phyloP scores from a whole-genome alignment of 2,329 filamentous ascomycete genomes.

The Aspergillus transmontanensis region DNA sequence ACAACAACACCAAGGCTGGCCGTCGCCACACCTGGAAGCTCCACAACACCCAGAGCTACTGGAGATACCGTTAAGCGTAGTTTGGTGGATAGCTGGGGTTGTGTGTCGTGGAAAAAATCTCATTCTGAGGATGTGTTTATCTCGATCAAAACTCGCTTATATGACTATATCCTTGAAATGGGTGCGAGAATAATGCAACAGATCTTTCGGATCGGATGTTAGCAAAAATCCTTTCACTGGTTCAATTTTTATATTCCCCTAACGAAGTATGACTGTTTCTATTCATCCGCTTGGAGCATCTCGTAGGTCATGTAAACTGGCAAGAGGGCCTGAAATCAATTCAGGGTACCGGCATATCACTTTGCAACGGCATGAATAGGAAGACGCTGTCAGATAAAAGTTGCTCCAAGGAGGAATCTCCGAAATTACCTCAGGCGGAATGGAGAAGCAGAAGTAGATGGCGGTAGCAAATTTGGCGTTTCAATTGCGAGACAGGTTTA shows the following conservation, averaged over 20 bases:
- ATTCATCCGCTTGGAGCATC: not conserved
- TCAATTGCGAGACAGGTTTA: conserved; percentile 2
- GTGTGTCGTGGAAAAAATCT: conserved; percentile 34
- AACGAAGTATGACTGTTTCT: conserved; percentile 42
- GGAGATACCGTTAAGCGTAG: conserved; percentile 80
- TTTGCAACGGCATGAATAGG: not conserved
- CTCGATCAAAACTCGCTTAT: conserved; percentile 35
- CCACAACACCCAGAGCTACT: conserved; percentile 98
- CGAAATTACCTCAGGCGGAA: not conserved
- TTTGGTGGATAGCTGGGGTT: conserved; percentile 30
- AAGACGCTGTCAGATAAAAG: not conserved
- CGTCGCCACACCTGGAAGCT: conserved; percentile 99
- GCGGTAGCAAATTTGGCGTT: not conserved
- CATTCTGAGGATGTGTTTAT: conserved; percentile 39
- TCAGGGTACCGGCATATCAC: not conserved
- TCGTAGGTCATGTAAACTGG: conserved; percentile 1
- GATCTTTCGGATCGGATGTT: conserved; percentile 40
- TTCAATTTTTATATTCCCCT: conserved; percentile 33
- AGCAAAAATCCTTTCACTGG: conserved; percentile 40
- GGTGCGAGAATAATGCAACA: conserved; percentile 41
- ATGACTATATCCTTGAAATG: conserved; percentile 29
- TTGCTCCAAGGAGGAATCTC: not conserved
- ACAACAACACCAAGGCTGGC: conserved; percentile 97
- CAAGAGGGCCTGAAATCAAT: not conserved
- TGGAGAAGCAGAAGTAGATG: not conserved